These are phyloP conservation scores for Nectriaceae sp. DNA, from an alignment of 2,329 filamentous ascomycete genomes.

Conservation along the genomic window DNA sequence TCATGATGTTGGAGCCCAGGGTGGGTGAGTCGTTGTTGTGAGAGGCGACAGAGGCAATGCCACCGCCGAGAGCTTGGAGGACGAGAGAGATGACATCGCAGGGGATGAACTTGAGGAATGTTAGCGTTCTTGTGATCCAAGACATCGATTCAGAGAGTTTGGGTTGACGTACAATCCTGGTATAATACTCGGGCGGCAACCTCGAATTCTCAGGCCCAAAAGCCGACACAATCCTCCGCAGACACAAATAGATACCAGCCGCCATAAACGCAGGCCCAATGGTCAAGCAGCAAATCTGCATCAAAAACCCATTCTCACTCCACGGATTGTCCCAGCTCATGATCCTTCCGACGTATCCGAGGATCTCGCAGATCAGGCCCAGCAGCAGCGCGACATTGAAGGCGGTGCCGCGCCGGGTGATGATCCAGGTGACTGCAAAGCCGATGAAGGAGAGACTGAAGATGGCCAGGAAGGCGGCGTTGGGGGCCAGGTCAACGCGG, in stretches of 20 bases:
- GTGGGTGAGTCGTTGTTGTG: conserved; percentile 36
- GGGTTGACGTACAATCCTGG: conserved; percentile 44
- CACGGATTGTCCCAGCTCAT: conserved; percentile 57
- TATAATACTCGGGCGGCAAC: conserved; percentile 49
- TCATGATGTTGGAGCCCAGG: conserved; percentile 61
- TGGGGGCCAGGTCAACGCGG: conserved; percentile 50
- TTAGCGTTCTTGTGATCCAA: conserved; percentile 1
- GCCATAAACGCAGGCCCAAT: conserved; percentile 66
- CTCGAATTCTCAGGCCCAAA: conserved; percentile 52
- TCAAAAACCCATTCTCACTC: conserved; percentile 48
- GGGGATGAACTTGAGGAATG: conserved; percentile 54
- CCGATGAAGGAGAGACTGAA: conserved; percentile 48
- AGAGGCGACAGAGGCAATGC: conserved; percentile 47
- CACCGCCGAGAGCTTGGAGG: conserved; percentile 63
- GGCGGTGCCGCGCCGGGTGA: conserved; percentile 48
- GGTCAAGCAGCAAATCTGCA: conserved; percentile 64
- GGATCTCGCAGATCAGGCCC: conserved; percentile 56
- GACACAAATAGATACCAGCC: conserved; percentile 64
- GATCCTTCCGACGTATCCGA: conserved; percentile 62
- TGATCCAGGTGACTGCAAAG: conserved; percentile 41
- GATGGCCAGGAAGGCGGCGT: conserved; percentile 51
- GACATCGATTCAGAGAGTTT: too few species aligned
- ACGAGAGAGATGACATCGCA: conserved; percentile 63
- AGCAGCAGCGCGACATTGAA: conserved; percentile 56
- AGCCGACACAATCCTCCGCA: conserved; percentile 50